A percentile compares a stretch with the other conserved stretches of the same genome.
phyloP scores from a whole-genome alignment of 2,329 filamentous ascomycete species.

The Aphanocladium album region DNA sequence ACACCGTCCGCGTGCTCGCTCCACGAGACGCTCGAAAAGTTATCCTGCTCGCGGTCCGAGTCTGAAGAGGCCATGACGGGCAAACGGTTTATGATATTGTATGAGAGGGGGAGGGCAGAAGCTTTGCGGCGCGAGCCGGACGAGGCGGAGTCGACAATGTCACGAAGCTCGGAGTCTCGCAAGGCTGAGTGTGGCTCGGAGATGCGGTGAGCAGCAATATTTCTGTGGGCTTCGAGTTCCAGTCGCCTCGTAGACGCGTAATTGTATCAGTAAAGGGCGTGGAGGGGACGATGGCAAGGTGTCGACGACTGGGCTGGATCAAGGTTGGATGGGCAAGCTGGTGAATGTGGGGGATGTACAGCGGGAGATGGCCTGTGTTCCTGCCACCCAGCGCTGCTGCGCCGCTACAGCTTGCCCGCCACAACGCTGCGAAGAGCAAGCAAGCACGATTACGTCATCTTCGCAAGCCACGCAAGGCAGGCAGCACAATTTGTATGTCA shows the following conservation, averaged over 20 bases:
- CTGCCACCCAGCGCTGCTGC: not conserved
- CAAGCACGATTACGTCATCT: slow-evolving; percentile 9
- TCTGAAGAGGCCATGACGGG: slow-evolving; percentile 7
- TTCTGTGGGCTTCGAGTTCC: no score
- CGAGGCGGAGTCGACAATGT: slow-evolving; percentile 10
- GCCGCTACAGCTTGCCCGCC: not conserved
- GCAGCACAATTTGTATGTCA: not conserved
- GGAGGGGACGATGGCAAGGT: not conserved
- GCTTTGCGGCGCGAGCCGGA: slow-evolving; percentile 6
- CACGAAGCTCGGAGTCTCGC: not conserved
- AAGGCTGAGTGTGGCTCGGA: not conserved
- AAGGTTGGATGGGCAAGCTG: not conserved
- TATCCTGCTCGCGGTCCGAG: slow-evolving; percentile 47
- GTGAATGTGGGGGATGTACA: slow-evolving; percentile 7
- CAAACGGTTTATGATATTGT: not conserved
- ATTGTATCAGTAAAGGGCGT: not conserved
- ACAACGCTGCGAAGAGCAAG: not conserved
- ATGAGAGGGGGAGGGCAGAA: not conserved
- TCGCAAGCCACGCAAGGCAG: not conserved
- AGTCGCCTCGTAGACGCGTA: not conserved
- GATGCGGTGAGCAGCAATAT: no score
- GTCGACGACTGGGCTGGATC: not conserved
- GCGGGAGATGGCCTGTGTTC: not conserved
- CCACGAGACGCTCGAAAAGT: slow-evolving; percentile 81
- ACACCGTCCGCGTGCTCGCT: slow-evolving; percentile 48